Percentiles rank a stretch among this genome's conserved stretches.
Conservation (phyloP, 495 filamentous ascomycete genomes). For the Penicillium manginii region DNA sequence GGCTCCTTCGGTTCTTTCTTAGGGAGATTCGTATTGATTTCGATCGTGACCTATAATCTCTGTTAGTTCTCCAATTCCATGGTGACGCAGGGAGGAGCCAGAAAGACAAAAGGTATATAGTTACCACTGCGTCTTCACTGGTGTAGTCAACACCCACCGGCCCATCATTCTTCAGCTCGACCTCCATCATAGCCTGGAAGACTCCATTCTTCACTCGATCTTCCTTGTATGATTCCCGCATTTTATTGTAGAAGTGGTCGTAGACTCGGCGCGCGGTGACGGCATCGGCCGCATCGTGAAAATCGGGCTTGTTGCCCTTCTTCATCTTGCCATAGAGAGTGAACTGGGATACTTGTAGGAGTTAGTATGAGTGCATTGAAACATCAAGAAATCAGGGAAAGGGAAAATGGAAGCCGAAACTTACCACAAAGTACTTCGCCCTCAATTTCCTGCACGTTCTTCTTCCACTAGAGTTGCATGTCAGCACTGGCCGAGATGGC, state of each 20-base stretch:
- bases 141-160: slow-evolving; percentile 79
- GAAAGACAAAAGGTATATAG: slow-evolving; percentile 39
- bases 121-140: slow-evolving; percentile 68
- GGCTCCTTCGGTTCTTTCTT: slow-evolving; percentile 50
- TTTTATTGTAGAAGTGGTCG: slow-evolving; percentile 75
- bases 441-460: slow-evolving; percentile 79
- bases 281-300: slow-evolving; percentile 82
- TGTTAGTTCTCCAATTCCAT: slow-evolving; percentile 18
- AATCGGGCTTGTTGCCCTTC: slow-evolving; percentile 94
- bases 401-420: slow-evolving; percentile 20
- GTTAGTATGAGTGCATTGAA: not conserved
- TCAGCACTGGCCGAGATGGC: slow-evolving; percentile 16
- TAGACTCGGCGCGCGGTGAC: slow-evolving; percentile 81
- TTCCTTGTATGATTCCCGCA: slow-evolving; percentile 69
- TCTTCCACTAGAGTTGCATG: slow-evolving; percentile 71
- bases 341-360: slow-evolving; percentile 86
- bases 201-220: slow-evolving; percentile 91
- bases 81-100: slow-evolving; percentile 32
- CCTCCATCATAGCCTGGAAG: slow-evolving; percentile 99
- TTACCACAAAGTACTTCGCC: slow-evolving; percentile 91
- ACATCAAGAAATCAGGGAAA: no score
- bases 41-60: slow-evolving; percentile 63
- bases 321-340: slow-evolving; percentile 90
- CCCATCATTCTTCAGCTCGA: slow-evolving; percentile 90
- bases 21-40: slow-evolving; percentile 64